Conservation (phyloP, 768 basidiomycete species). For the Chalciporus chontae region DNA sequence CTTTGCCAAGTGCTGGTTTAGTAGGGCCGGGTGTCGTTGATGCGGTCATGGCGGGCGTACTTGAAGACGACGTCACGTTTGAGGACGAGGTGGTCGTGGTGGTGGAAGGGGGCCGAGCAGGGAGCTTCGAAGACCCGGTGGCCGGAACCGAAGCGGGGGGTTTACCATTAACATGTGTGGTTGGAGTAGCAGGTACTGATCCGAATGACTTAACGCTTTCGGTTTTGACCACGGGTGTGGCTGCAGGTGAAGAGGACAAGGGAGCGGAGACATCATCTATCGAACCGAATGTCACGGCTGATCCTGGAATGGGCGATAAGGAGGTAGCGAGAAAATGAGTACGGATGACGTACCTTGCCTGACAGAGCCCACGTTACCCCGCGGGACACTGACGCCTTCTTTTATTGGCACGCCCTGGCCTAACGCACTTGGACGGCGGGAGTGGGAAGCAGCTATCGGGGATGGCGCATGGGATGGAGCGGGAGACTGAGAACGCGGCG, state of each 20-base stretch:
- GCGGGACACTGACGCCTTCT: constrained; percentile 74
- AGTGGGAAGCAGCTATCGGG: constrained; percentile 56
- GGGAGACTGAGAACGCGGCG: constrained; percentile 78
- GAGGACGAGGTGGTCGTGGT: constrained; percentile 22
- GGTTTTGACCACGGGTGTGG: constrained; percentile 58
- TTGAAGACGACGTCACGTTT: constrained; percentile 28
- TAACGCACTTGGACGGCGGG: constrained; percentile 75
- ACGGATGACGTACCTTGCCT: constrained; percentile 55
- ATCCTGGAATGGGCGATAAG: constrained; percentile 36
- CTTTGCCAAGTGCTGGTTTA: constrained; percentile 31
- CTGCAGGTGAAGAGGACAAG: constrained; percentile 80
- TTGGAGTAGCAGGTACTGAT: constrained; percentile 55
- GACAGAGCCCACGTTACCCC: constrained; percentile 57
- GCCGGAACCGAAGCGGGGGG: constrained; percentile 43
- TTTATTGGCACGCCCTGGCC: constrained; percentile 69
- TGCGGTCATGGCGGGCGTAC: constrained; percentile 30
- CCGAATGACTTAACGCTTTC: constrained; percentile 82
- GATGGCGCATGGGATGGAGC: constrained; percentile 49
- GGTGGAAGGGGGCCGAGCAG: constrained; percentile 26
- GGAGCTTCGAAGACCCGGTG: constrained; percentile 35
- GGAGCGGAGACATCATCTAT: constrained; percentile 77
- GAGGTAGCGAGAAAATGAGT: background rate
- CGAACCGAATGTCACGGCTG: constrained; percentile 83
- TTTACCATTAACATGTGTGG: constrained; percentile 62
- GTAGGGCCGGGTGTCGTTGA: constrained; percentile 34